Evolutionary conservation across 1,139 yeast genomes (phyloP), one percentile per base, ranked within the genome.

Genomic region (Protomyces arabidopsidicola): DNA sequence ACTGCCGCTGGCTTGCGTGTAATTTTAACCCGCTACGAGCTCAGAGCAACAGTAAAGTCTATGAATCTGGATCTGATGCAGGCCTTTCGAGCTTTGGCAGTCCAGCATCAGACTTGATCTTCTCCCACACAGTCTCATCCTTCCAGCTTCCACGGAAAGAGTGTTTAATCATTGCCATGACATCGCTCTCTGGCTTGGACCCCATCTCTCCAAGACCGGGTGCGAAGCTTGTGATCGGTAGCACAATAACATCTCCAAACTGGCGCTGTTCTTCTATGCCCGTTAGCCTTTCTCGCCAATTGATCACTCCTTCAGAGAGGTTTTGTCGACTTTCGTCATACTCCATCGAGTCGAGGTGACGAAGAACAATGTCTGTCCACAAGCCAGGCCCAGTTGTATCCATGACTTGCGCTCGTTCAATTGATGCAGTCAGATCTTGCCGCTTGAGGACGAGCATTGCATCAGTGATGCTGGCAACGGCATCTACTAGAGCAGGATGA

Each of bases 341-440:
- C 2, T 20, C 45, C 2, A 4, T n/a, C 56, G 59, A 27, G 42
- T 54, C 51, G 78, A 93, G 77, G 73, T 90, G 90, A 55, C 80
- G 82, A 72, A 93, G 88, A 14, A 91, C 82, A 20, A 84, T 77
- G 74, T 93, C 98, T 0, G 98, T 89, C 84, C 91, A 93, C 35
- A 90, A 82, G 0, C 97, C 98, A 1, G 97, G 97, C 0, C 98
- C 98, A 0, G 98, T 91, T 98, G 98, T 93, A 72, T 90, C 84
- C 97, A 93, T 91, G 65, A 93, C 85, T 71, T 87, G 90, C 81
- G 81, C 69, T 2, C 78, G 79, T 2, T 77, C 68, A 16, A 72
- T 72, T 48, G 71, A 70, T 14, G 87, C 85, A 31, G 90, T 86
- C 66, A 82, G 82, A 16, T 74, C 75, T 3, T 67, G 69, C 35